These are phyloP conservation scores for Rhizoctonia solani DNA, from an alignment of 1,284 basidiomycete species.

Conservation along the genomic window DNA sequence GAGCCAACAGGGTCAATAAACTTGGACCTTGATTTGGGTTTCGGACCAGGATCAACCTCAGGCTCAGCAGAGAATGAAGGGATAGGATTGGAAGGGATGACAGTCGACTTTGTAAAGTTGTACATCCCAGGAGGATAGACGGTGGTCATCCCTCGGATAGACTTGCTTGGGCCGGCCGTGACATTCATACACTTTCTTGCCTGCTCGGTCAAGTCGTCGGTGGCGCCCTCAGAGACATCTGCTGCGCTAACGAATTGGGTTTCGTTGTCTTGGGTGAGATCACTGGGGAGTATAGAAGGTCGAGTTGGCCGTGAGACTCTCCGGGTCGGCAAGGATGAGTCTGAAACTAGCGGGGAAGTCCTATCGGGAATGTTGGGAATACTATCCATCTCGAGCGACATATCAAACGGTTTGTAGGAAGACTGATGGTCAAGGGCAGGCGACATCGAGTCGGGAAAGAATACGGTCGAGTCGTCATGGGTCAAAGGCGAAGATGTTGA, in stretches of 20 bases:
- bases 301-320: neutral
- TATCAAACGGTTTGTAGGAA: slow-evolving; percentile 26
- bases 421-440: slow-evolving; percentile 3
- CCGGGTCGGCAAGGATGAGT: neutral
- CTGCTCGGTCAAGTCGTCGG: neutral
- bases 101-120: slow-evolving; percentile 22
- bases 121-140: slow-evolving; percentile 31
- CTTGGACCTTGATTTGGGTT: neutral
- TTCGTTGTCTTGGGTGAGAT: neutral
- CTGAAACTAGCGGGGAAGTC: neutral
- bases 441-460: slow-evolving; percentile 25
- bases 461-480: slow-evolving; percentile 21
- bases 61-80: slow-evolving; percentile 5
- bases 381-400: slow-evolving; percentile 29
- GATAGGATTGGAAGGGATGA: neutral
- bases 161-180: neutral
- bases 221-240: neutral
- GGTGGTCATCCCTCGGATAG: slow-evolving; percentile 25
- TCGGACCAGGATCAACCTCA: neutral
- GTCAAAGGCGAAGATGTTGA: slow-evolving; percentile 17
- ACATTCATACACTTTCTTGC: neutral
- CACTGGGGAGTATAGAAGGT: neutral
- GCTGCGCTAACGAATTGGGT: neutral
- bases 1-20: slow-evolving; percentile 13
- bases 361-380: neutral